Base-by-base conservation (phyloP, 768 basidiomycete genomes). In the Polyporus arcularius region DNA sequence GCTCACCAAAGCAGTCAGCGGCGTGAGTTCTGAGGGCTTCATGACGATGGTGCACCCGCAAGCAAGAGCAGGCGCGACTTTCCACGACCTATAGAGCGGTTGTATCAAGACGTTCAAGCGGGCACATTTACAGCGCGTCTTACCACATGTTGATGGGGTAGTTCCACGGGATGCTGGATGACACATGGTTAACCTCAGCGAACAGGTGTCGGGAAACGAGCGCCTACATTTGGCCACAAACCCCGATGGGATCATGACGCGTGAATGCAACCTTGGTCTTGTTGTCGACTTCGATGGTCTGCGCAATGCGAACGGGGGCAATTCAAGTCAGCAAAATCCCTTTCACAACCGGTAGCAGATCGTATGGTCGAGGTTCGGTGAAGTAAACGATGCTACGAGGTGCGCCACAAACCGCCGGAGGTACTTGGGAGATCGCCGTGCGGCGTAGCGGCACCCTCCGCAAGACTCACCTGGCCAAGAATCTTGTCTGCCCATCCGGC, bases 401-500 rank as follows among this genome's bases (percentile, higher is more conserved):
- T 43, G 42, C 28, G 18, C 28, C 21, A 31, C 40, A 15, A 30
- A 2, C 32, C 32, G 46, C 26, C n/a, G 10, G 10, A 21, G 28
- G 40, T 26, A 2, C 21, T 26, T 26, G 21, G 21, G 21, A 26
- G 21, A 26, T 26, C 21, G 21, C 21, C 21, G 21, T 9, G 43
- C 16, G 21, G 21, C 21, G 28, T 8, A 48, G 46, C 18, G 46
- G 46, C 46, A 15, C 12, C n/a, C 49, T 15, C 15, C 43, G 52
- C 31, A n/a, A 15, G 35, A 73, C 75, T 66, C 64, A 88, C 89
- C 84, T 96, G 86, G 21, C 97, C 96, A 28, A 81, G 76, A 53
- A 97, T 88, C 77, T 98, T 98, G 78, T 98, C 96, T 9, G 93
- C 92, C 90, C 91, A 96, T 26, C 96, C 96, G 41, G 94, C 96